Conservation (phyloP, 1,284 basidiomycete species). For the Coniferiporia sulphurascens region DNA sequence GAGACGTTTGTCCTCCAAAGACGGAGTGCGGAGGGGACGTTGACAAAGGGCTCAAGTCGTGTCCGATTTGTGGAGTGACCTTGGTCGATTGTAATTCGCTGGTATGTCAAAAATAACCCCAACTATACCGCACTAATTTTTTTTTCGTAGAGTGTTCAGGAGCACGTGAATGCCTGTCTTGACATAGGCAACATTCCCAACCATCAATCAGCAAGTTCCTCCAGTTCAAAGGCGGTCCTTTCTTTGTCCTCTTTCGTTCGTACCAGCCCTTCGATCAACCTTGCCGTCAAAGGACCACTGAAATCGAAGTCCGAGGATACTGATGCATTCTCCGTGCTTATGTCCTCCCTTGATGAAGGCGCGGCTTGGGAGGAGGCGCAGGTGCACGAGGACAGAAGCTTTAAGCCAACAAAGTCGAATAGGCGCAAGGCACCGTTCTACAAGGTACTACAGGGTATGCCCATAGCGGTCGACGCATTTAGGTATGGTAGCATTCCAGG, state of each 20-base stretch:
- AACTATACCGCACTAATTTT: conserved; percentile 2
- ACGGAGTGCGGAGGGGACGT: conserved; percentile 24
- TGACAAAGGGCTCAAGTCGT: conserved; percentile 24
- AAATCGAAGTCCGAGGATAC: conserved; percentile 11
- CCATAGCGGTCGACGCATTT: conserved; percentile 94
- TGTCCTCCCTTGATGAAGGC: conserved; percentile 77
- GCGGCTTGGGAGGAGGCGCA: conserved; percentile 82
- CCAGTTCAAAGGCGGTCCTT: conserved; percentile 6
- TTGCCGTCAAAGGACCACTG: conserved; percentile 4
- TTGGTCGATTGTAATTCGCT: conserved; percentile 24
- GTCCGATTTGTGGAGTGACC: conserved; percentile 37
- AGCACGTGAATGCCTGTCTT: conserved; percentile 49
- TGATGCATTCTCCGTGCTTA: conserved; percentile 73
- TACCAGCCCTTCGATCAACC: neutral
- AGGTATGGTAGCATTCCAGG: conserved; percentile 87
- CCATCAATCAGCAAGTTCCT: conserved; percentile 30
- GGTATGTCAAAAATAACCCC: conserved; percentile 27
- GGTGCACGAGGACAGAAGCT: conserved; percentile 43
- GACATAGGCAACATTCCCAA: conserved; percentile 29
- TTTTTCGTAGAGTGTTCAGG: conserved; percentile 37
- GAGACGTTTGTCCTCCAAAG: conserved; percentile 24
- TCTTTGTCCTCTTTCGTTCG: conserved; percentile 21
- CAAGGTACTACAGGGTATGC: conserved; percentile 96
- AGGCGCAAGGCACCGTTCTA: conserved; percentile 86
- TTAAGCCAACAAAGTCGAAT: conserved; percentile 42